Evolutionary conservation across 306 rosid genomes (phyloP).

Genomic region (Prunus davidiana): DNA sequence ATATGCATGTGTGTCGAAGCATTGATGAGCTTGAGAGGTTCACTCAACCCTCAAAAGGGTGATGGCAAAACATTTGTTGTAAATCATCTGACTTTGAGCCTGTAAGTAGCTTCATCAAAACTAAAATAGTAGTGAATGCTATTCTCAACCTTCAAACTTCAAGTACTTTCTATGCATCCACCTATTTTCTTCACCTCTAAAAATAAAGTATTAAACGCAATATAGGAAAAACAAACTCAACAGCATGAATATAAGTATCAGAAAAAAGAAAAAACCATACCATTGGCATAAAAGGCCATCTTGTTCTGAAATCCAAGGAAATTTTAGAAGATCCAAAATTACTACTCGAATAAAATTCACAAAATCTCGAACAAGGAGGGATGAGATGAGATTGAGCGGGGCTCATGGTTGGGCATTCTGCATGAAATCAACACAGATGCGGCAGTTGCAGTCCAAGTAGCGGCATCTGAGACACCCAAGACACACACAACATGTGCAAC

Average conservation of each 20-base stretch:
- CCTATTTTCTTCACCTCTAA: not conserved
- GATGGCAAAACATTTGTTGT: not conserved
- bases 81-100: not conserved
- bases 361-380: not conserved
- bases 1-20: not conserved
- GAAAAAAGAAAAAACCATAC: not conserved
- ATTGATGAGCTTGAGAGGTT: too few relatives aligned
- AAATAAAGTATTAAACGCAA: not conserved
- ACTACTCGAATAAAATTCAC: not conserved
- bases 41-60: too few relatives aligned
- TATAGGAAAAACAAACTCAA: not conserved
- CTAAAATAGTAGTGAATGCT: too few relatives aligned
- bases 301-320: not conserved
- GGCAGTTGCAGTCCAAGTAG: constrained; percentile 46
- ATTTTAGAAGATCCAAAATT: not conserved
- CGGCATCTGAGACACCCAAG: constrained; percentile 54
- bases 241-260: not conserved
- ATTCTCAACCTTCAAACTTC: not conserved
- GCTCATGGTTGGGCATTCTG: constrained; percentile 28
- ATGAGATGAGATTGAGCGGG: not conserved
- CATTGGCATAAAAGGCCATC: not conserved
- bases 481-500: constrained; percentile 45
- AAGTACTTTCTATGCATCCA: not conserved
- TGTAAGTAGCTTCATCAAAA: not conserved
- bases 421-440: constrained; percentile 44